Evolutionary conservation across 805 yeast species (phyloP).

Genomic region (Candida taoyuanica): DNA sequence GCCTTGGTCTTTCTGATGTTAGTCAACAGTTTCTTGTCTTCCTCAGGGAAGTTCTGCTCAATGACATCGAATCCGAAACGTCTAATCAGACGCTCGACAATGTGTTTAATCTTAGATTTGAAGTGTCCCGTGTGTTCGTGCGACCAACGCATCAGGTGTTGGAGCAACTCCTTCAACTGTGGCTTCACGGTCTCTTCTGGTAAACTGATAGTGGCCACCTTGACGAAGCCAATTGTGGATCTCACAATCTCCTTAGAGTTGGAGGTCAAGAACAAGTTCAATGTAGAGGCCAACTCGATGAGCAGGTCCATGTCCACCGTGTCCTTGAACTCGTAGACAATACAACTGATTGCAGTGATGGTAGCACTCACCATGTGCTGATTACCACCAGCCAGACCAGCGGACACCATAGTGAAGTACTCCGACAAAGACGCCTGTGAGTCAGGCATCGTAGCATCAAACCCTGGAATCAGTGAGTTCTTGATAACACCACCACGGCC

Average conservation of each 20-base stretch:
- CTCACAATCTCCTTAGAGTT: constrained; percentile 91
- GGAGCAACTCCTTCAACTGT: constrained; percentile 60
- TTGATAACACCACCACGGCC: constrained; percentile 56
- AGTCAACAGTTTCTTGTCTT: constrained; percentile 73
- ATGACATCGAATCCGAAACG: constrained; percentile 87
- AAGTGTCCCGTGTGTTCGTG: constrained; percentile 95
- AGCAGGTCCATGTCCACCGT: constrained; percentile 55
- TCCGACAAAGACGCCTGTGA: constrained; percentile 68
- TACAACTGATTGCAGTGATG: constrained; percentile 81
- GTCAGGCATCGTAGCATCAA: constrained; percentile 58
- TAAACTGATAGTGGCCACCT: constrained; percentile 77
- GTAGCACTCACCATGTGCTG: constrained; percentile 98
- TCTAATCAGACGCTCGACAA: constrained; percentile 85
- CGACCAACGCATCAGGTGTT: constrained; percentile 83
- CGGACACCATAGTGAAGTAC: constrained; percentile 88
- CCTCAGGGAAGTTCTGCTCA: constrained; percentile 83
- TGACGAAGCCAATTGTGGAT: constrained; percentile 90
- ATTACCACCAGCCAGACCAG: constrained; percentile 91
- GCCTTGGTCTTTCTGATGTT: constrained; percentile 84
- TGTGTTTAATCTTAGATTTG: constrained; percentile 88
- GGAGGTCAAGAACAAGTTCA: constrained; percentile 85
- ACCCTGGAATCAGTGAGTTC: constrained; percentile 61
- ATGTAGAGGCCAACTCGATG: constrained; percentile 75
- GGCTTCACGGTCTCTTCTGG: constrained; percentile 72
- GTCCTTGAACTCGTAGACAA: constrained; percentile 80